A percentile compares a stretch with the other conserved stretches of the same genome.
These are phyloP conservation scores for Pseudozyma tsukubaensis DNA, from an alignment of 1,284 basidiomycete genomes.

Conservation along the genomic window DNA sequence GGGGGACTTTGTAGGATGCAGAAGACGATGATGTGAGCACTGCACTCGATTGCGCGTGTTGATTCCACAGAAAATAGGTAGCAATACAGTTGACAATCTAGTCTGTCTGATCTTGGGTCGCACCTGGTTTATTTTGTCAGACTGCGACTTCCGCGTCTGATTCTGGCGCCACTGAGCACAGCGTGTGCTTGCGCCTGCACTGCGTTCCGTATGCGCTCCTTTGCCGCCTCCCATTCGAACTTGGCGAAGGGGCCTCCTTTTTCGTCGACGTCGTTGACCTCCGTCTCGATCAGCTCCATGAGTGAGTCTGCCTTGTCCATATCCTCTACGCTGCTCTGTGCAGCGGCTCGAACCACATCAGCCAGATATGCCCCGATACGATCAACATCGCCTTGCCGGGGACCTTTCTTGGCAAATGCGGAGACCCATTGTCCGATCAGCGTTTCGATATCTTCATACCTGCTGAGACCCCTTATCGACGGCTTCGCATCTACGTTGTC, in stretches of 20 bases:
- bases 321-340: constrained; percentile 19
- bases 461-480: constrained; percentile 36
- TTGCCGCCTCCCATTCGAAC: constrained; percentile 23
- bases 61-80: too few species aligned
- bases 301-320: constrained; percentile 20
- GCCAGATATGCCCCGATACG: constrained; percentile 31
- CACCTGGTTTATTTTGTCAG: too few species aligned
- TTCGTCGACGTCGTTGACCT: background rate
- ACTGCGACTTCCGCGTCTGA: constrained; percentile 2
- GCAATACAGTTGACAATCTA: too few species aligned
- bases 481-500: constrained; percentile 1
- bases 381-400: constrained; percentile 51
- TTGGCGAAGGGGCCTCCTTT: background rate
- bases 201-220: constrained; percentile 1
- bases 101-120: too few species aligned
- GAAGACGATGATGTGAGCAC: too few species aligned
- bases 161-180: constrained; percentile 22
- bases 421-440: constrained; percentile 48
- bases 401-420: constrained; percentile 38
- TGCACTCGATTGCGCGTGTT: too few species aligned
- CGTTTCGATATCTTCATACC: constrained; percentile 15
- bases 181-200: constrained; percentile 17
- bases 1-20: too few species aligned
- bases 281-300: constrained; percentile 11
- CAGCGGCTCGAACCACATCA: constrained; percentile 8